phyloP scores from a whole-genome alignment of 2,329 filamentous ascomycete species.

The Fusarium sacchari region DNA sequence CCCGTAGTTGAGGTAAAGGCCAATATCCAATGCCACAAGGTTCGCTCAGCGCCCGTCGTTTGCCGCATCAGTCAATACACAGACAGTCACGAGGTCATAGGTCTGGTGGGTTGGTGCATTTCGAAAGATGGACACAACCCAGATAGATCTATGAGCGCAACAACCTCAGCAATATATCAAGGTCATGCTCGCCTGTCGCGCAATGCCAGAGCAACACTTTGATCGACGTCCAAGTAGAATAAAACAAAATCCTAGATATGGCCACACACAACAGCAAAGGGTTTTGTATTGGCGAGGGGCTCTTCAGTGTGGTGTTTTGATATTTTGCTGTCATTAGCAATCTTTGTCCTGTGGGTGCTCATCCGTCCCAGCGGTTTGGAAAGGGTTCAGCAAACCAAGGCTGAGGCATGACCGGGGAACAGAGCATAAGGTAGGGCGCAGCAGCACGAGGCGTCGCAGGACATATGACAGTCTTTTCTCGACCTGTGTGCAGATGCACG shows the following conservation, averaged over 20 bases:
- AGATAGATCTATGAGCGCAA: neutral
- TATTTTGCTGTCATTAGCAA: constrained; percentile 1
- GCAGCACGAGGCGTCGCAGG: neutral
- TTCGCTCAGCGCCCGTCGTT: constrained; percentile 24
- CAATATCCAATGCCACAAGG: constrained; percentile 9
- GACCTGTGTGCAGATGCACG: neutral
- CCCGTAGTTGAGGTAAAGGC: constrained; percentile 10
- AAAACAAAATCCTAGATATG: no score
- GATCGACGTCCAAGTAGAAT: neutral
- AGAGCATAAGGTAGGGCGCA: constrained; percentile 1
- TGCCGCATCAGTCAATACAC: constrained; percentile 13
- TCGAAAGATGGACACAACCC: neutral
- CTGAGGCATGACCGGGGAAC: constrained; percentile 1
- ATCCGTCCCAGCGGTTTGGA: constrained; percentile 38
- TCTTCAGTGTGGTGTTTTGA: constrained; percentile 16
- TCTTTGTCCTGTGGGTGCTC: neutral
- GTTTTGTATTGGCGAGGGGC: neutral
- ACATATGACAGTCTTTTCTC: neutral
- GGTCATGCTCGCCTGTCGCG: neutral
- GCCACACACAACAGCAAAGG: neutral
- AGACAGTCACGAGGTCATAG: constrained; percentile 17
- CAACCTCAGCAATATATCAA: neutral
- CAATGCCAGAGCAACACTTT: neutral
- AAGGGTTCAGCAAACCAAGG: constrained; percentile 31
- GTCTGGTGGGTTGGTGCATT: neutral